A percentile compares a stretch with the other conserved stretches of the same genome.
phyloP scores from a whole-genome alignment of 139 green algal species.

The Coelastrella sp. region DNA sequence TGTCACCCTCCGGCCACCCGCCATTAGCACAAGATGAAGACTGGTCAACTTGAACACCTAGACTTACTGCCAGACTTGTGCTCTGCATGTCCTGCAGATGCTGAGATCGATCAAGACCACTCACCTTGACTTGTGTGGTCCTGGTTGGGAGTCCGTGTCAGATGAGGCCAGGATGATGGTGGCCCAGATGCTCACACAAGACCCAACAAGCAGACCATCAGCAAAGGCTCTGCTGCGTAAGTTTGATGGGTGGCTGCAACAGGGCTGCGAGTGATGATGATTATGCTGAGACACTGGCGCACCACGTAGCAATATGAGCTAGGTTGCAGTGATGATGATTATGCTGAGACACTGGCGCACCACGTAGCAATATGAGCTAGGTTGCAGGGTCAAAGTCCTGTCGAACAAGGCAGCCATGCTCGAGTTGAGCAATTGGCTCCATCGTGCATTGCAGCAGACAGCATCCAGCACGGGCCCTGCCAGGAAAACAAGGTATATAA shows the following conservation, averaged over 20 bases:
- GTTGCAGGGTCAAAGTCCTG: too few relatives aligned
- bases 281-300: not conserved
- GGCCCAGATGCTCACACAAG: conserved; percentile 11
- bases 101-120: not conserved
- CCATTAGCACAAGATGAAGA: too few relatives aligned
- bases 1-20: too few relatives aligned
- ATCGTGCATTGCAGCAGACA: too few relatives aligned
- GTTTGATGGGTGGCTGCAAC: conserved; percentile 13
- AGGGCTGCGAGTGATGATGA: not conserved
- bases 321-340: not conserved
- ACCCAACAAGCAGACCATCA: conserved; percentile 20
- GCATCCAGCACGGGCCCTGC: too few relatives aligned
- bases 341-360: not conserved
- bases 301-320: not conserved
- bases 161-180: conserved; percentile 24
- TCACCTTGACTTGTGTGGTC: not conserved
- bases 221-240: conserved; percentile 29
- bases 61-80: too few relatives aligned
- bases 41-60: too few relatives aligned
- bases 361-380: not conserved
- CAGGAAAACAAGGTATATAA: too few relatives aligned
- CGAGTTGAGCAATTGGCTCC: too few relatives aligned
- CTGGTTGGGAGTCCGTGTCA: not conserved
- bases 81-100: not conserved
- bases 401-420: too few relatives aligned